A percentile compares a stretch with the other conserved stretches of the same genome.
Conservation (phyloP, 108 stramenopile species). For the Nannochloropsis salina region DNA sequence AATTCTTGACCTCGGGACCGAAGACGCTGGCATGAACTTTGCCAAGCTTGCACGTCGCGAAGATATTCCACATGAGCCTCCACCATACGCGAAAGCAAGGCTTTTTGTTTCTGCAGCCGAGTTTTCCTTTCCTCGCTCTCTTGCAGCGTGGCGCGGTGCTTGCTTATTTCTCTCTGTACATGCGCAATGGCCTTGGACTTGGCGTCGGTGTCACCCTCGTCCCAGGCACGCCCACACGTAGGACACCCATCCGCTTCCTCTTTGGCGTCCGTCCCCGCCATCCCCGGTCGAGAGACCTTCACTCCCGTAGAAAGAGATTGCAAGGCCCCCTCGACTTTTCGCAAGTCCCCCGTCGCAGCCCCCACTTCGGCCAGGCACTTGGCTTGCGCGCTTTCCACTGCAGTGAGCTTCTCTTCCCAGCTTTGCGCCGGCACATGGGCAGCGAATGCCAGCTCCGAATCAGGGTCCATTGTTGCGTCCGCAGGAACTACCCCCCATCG, state of each 20-base stretch:
- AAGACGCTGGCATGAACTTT: background rate
- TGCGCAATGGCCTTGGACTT: background rate
- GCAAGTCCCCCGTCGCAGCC: background rate
- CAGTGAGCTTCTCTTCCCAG: background rate
- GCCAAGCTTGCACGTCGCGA: background rate
- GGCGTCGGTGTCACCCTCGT: background rate
- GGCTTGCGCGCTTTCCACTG: background rate
- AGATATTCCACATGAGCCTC: background rate
- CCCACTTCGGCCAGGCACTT: background rate
- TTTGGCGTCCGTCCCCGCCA: background rate
- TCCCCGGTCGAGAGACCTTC: background rate
- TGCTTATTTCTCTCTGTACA: background rate
- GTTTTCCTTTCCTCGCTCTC: background rate
- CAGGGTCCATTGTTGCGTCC: background rate
- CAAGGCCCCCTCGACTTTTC: background rate
- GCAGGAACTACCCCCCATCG: background rate
- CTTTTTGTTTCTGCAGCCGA: conserved; percentile 5
- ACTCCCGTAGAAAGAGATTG: background rate
- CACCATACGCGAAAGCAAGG: background rate
- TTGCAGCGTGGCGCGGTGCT: background rate
- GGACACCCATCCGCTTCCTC: conserved; percentile 2
- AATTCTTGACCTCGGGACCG: background rate
- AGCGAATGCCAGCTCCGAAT: background rate
- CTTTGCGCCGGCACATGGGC: background rate
- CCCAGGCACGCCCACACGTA: background rate